Evolutionary conservation across 805 yeast genomes (phyloP).

Genomic region (Peterozyma xylosa): DNA sequence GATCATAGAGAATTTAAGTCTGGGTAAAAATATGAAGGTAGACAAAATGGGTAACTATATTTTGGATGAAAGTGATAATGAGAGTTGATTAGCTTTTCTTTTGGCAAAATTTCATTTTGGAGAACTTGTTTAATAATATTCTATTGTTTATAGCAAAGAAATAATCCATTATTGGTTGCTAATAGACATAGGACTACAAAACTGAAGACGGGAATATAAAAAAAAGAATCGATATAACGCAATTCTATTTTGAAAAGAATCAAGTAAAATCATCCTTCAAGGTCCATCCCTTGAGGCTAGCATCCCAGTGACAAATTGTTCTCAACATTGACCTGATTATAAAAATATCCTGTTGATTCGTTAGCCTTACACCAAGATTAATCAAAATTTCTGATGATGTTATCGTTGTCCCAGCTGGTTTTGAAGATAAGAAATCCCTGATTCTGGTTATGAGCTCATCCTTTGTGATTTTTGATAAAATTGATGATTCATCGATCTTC

Average conservation of each 20-base stretch:
- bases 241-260: too few species aligned
- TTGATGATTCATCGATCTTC: not conserved
- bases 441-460: constrained; percentile 14
- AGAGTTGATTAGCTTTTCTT: not conserved
- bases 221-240: too few species aligned
- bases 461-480: not conserved
- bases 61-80: constrained; percentile 32
- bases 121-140: too few species aligned
- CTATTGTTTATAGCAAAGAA: too few species aligned
- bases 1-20: constrained; percentile 62
- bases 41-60: constrained; percentile 81
- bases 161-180: too few species aligned
- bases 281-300: constrained; percentile 52
- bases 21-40: constrained; percentile 65
- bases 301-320: constrained; percentile 63
- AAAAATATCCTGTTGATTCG: constrained; percentile 46
- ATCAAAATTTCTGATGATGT: constrained; percentile 22
- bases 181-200: too few species aligned
- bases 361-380: constrained; percentile 23
- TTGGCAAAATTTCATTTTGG: too few species aligned
- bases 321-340: constrained; percentile 61
- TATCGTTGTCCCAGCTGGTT: constrained; percentile 20
- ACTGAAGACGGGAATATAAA: too few species aligned
- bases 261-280: constrained; percentile 44
- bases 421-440: constrained; percentile 19